Evolutionary conservation across 257 asterid species (phyloP).

Genomic region (Lantana camara): DNA sequence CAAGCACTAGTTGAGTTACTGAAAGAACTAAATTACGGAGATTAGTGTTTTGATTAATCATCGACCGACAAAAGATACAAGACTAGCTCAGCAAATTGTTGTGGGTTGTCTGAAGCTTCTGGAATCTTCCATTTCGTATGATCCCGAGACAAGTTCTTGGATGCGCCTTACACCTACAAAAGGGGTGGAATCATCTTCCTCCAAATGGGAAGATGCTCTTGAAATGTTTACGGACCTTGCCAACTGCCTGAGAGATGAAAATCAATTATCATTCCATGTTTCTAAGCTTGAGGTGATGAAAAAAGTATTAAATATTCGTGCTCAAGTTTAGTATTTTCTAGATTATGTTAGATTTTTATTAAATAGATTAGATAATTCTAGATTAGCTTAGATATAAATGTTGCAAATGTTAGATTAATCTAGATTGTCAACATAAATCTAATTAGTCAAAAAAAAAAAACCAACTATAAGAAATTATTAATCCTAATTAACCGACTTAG

Average conservation of each 20-base stretch:
- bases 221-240: slow-evolving; percentile 65
- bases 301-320: no score
- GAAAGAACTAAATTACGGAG: slow-evolving; percentile 59
- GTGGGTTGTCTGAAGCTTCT: slow-evolving; percentile 54
- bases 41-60: slow-evolving; percentile 36
- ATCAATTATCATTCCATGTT: slow-evolving; percentile 40
- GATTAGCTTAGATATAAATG: no score
- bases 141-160: slow-evolving; percentile 82
- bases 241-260: slow-evolving; percentile 55
- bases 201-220: slow-evolving; percentile 75
- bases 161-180: slow-evolving; percentile 75
- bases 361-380: no score
- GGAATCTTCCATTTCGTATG: slow-evolving; percentile 51
- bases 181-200: slow-evolving; percentile 33
- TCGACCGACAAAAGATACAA: slow-evolving; percentile 42
- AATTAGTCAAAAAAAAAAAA: no score
- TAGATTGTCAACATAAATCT: no score
- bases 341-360: no score
- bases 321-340: no score
- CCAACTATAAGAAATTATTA: no score
- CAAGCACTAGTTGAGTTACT: slow-evolving; percentile 61
- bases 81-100: slow-evolving; percentile 67
- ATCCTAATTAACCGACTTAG: no score
- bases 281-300: slow-evolving; percentile 78
- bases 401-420: no score